A percentile compares a stretch with the other conserved stretches of the same genome.
These are phyloP conservation scores for Candida andamanensis DNA, from an alignment of 805 yeast genomes.

Conservation along the genomic window DNA sequence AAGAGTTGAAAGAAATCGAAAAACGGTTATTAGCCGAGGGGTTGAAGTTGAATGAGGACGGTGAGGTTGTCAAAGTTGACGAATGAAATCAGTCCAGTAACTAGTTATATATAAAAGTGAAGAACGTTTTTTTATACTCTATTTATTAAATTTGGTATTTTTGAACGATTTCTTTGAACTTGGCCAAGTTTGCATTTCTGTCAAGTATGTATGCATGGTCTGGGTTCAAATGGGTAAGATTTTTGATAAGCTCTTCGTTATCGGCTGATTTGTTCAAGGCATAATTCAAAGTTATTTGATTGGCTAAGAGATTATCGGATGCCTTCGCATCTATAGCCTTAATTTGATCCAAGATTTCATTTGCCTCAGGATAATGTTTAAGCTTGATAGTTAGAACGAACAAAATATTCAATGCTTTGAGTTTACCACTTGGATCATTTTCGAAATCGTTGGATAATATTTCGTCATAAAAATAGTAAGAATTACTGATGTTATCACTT, in stretches of 20 bases:
- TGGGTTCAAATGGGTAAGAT: slow-evolving; percentile 45
- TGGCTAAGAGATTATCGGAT: slow-evolving; percentile 50
- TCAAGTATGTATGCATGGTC: slow-evolving; percentile 57
- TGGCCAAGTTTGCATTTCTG: slow-evolving; percentile 51
- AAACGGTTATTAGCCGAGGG: slow-evolving; percentile 61
- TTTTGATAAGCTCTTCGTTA: slow-evolving; percentile 43
- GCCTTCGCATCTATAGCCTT: slow-evolving; percentile 35
- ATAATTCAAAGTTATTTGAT: slow-evolving; percentile 58
- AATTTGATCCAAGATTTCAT: slow-evolving; percentile 47
- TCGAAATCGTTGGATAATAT: slow-evolving; percentile 48
- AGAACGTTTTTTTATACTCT: background rate
- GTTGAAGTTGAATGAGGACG: slow-evolving; percentile 33
- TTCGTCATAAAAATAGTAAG: slow-evolving; percentile 74
- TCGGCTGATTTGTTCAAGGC: slow-evolving; percentile 35
- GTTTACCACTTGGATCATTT: slow-evolving; percentile 32
- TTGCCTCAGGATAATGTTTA: slow-evolving; percentile 78
- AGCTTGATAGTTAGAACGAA: slow-evolving; percentile 74
- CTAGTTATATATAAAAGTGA: background rate
- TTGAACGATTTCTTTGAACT: slow-evolving; percentile 65
- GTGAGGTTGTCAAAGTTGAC: slow-evolving; percentile 28
- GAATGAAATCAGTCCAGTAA: slow-evolving; percentile 6
- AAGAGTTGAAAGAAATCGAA: slow-evolving; percentile 78
- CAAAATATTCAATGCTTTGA: slow-evolving; percentile 47
- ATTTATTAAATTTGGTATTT: slow-evolving; percentile 22
- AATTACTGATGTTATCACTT: slow-evolving; percentile 35